phyloP scores from a whole-genome alignment of 176 grass and related monocot genomes.

The Zizania latifolia region DNA sequence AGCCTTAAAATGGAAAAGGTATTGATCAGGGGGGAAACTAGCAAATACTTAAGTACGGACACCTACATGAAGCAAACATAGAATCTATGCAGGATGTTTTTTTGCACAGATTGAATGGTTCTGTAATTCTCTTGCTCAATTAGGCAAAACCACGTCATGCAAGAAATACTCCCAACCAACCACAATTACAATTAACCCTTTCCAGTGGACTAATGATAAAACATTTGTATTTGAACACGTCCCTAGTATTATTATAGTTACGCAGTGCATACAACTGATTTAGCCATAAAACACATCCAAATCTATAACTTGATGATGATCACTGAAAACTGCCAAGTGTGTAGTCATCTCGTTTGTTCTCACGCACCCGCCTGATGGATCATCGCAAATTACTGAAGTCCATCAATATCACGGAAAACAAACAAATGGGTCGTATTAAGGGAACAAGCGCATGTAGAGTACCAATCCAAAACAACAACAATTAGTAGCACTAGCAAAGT shows the following conservation, averaged over 20 bases:
- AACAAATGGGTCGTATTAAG: neutral
- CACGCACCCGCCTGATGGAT: neutral
- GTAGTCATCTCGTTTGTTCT: neutral
- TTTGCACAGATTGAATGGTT: neutral
- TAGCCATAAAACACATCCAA: neutral
- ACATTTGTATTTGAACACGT: neutral
- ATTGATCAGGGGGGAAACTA: neutral
- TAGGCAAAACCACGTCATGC: neutral
- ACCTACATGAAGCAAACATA: slow-evolving; percentile 7
- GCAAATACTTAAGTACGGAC: neutral
- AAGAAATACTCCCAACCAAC: neutral
- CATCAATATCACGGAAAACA: neutral
- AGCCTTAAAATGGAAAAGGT: neutral
- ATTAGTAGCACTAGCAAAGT: neutral
- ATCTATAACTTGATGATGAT: neutral
- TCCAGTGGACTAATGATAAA: neutral
- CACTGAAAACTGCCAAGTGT: neutral
- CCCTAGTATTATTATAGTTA: neutral
- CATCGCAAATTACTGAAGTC: neutral
- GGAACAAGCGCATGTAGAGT: neutral
- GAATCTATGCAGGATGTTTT: neutral
- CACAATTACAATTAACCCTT: neutral
- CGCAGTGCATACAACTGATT: neutral
- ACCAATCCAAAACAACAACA: neutral
- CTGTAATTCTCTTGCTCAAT: neutral